Percentiles rank a stretch among this genome's conserved stretches.
Evolutionary conservation across 1,139 yeast genomes (phyloP).

Genomic region (Sugiyamaella novakii): DNA sequence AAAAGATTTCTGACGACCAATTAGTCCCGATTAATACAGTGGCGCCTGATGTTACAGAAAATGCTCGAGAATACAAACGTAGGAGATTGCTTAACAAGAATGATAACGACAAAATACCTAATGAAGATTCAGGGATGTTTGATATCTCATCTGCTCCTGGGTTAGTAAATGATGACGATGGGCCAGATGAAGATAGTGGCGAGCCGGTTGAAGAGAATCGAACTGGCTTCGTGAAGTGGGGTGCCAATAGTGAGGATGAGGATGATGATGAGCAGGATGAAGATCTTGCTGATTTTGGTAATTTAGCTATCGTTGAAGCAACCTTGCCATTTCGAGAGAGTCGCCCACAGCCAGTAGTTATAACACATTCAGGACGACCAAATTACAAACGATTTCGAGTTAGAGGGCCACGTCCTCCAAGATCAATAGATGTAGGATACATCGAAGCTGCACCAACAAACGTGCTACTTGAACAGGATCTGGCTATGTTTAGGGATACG

Average conservation of each 20-base stretch:
- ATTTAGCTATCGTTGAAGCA: constrained; percentile 27
- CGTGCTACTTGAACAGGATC: constrained; percentile 9
- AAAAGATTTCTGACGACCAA: background rate
- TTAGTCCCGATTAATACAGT: background rate
- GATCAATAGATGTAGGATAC: constrained; percentile 8
- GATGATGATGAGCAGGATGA: constrained; percentile 20
- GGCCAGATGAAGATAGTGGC: constrained; percentile 9
- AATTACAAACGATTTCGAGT: constrained; percentile 25
- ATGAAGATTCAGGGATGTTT: constrained; percentile 7
- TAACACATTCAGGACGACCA: constrained; percentile 8
- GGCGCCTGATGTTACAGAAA: constrained; percentile 13
- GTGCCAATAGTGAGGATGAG: constrained; percentile 14
- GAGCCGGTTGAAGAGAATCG: background rate
- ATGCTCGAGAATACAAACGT: constrained; percentile 17
- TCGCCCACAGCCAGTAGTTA: background rate
- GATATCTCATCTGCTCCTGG: constrained; percentile 8
- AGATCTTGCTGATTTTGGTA: constrained; percentile 17
- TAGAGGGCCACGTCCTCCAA: constrained; percentile 7
- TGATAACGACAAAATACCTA: background rate
- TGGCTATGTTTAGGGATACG: constrained; percentile 17
- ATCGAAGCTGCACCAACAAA: constrained; percentile 11
- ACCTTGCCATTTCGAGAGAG: constrained; percentile 12
- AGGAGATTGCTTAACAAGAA: background rate
- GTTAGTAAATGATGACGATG: constrained; percentile 5
- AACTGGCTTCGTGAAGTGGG: constrained; percentile 9